A percentile compares a stretch with the other conserved stretches of the same genome.
phyloP scores from a whole-genome alignment of 306 rosid genomes.

The Sindora glabra region DNA sequence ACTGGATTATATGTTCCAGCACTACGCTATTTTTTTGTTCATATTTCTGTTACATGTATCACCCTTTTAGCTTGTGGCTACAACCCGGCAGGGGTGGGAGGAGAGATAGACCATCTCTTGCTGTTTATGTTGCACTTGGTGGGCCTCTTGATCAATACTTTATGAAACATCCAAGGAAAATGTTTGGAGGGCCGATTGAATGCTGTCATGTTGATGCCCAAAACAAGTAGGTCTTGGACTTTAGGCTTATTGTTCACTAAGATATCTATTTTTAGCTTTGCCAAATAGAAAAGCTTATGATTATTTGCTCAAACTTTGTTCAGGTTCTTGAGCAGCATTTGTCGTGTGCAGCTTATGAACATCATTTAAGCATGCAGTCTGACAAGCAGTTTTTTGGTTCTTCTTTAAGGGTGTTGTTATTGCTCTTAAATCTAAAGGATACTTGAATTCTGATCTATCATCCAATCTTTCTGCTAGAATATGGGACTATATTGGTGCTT shows the following conservation, averaged over 20 bases:
- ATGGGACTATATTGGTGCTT: conserved; percentile 80
- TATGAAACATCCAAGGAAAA: conserved; percentile 68
- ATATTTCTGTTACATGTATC: background rate
- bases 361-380: conserved; percentile 53
- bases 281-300: conserved; percentile 3
- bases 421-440: conserved; percentile 60
- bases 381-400: conserved; percentile 75
- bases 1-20: conserved; percentile 10
- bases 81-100: conserved; percentile 98
- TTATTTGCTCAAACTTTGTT: conserved; percentile 17
- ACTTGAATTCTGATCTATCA: conserved; percentile 39
- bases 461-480: conserved; percentile 37
- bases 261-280: background rate
- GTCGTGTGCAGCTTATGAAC: conserved; percentile 78
- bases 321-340: conserved; percentile 88
- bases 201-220: conserved; percentile 82
- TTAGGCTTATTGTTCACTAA: conserved; percentile 1
- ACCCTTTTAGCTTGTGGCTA: conserved; percentile 75
- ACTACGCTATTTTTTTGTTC: background rate
- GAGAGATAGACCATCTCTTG: conserved; percentile 81
- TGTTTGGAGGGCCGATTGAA: conserved; percentile 83
- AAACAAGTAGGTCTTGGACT: conserved; percentile 65
- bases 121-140: conserved; percentile 82
- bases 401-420: conserved; percentile 37
- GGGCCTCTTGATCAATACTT: conserved; percentile 96